Percentiles rank a stretch among this genome's conserved stretches.
Evolutionary conservation across 73 alveolate genomes (phyloP).

Genomic region (Paramecium bursaria): DNA sequence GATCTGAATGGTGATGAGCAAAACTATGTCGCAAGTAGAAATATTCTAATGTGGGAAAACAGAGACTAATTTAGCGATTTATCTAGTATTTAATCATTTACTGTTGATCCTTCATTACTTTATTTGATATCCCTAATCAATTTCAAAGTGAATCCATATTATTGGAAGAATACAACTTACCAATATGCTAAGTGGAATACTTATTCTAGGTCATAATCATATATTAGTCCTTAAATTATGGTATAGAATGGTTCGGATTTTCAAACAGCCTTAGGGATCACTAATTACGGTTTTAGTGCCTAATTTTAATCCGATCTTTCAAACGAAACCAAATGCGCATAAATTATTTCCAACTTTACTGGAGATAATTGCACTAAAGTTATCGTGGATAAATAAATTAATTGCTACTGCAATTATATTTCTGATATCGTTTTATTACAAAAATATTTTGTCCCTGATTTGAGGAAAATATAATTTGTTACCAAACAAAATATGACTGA

Average conservation of each 20-base stretch:
- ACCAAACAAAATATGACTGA: background rate
- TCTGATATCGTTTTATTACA: background rate
- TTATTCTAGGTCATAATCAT: background rate
- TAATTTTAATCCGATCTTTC: background rate
- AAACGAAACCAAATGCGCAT: conserved; percentile 2
- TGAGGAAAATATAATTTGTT: background rate
- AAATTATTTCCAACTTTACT: background rate
- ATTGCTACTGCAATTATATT: background rate
- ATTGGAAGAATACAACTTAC: background rate
- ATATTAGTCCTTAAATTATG: conserved; percentile 21
- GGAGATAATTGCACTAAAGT: conserved; percentile 28
- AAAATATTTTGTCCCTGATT: background rate
- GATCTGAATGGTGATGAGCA: background rate
- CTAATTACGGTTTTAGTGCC: background rate
- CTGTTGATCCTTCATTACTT: background rate
- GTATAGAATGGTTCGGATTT: conserved; percentile 29
- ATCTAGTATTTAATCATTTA: background rate
- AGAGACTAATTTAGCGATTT: conserved; percentile 4
- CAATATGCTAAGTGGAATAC: background rate
- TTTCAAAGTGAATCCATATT: conserved; percentile 2
- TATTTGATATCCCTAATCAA: background rate
- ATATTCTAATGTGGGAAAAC: conserved; percentile 33
- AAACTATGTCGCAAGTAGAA: conserved; percentile 17
- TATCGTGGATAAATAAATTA: background rate
- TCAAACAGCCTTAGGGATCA: background rate